Evolutionary conservation across 2,329 filamentous ascomycete species (phyloP).

Genomic region (Trichoderma koningii): DNA sequence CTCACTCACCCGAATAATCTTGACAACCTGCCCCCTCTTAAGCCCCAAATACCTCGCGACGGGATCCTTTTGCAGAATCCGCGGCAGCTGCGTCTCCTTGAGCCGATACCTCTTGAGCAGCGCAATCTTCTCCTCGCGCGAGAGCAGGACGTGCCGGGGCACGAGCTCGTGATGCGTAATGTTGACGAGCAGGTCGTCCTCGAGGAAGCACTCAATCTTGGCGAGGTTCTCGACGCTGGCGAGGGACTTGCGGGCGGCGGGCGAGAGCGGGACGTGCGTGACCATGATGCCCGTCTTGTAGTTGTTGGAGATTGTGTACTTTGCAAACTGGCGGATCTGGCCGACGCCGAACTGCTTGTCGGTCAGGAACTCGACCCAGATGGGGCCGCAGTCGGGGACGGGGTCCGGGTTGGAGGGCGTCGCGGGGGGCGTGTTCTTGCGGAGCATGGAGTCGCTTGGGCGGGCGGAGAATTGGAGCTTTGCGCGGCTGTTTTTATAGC

Average conservation of each 20-base stretch:
- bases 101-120: conserved; percentile 87
- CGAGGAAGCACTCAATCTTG: conserved; percentile 91
- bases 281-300: conserved; percentile 92
- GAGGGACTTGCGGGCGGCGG: conserved; percentile 85
- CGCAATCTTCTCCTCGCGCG: conserved; percentile 82
- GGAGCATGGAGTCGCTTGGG: conserved; percentile 80
- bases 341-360: conserved; percentile 83
- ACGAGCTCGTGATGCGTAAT: conserved; percentile 98
- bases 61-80: conserved; percentile 88
- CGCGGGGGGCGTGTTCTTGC: conserved; percentile 75
- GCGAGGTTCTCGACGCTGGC: conserved; percentile 73
- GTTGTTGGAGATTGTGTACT: conserved; percentile 75
- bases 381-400: conserved; percentile 74
- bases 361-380: conserved; percentile 90
- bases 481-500: conserved; percentile 61
- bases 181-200: conserved; percentile 94
- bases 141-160: conserved; percentile 88
- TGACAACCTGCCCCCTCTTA: conserved; percentile 90
- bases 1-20: conserved; percentile 95
- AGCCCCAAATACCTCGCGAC: conserved; percentile 90
- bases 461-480: conserved; percentile 87
- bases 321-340: conserved; percentile 87
- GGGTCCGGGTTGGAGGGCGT: conserved; percentile 71
- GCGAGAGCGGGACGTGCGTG: conserved; percentile 77
- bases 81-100: conserved; percentile 95